A percentile compares a stretch with the other conserved stretches of the same genome.
Evolutionary conservation across 352 stramenopile genomes (phyloP).

Genomic region (Phytophthora macrochlamydospora): DNA sequence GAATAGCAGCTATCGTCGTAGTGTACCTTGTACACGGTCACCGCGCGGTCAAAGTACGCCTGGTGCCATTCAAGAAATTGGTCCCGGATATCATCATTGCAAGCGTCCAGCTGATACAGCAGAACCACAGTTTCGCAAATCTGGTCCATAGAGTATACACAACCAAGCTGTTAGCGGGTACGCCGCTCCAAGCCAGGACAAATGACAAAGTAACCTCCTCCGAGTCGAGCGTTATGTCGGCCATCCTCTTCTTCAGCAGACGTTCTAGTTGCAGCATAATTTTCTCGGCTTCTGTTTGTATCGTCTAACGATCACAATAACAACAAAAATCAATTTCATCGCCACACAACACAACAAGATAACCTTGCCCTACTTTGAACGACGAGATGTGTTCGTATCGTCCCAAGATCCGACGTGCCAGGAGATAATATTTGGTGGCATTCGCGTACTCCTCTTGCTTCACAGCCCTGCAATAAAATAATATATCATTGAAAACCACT

Average conservation of each 20-base stretch:
- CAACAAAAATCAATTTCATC: constrained; percentile 1
- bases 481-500: background rate
- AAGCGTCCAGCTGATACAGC: constrained; percentile 67
- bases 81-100: constrained; percentile 77
- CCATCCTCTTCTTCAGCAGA: constrained; percentile 61
- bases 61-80: constrained; percentile 89
- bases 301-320: constrained; percentile 45
- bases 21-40: constrained; percentile 58
- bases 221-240: constrained; percentile 48
- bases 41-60: constrained; percentile 60
- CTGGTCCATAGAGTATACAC: constrained; percentile 17
- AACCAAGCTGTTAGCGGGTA: background rate
- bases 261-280: constrained; percentile 83
- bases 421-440: constrained; percentile 88
- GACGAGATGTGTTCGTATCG: constrained; percentile 90
- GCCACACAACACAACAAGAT: background rate
- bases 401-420: constrained; percentile 83
- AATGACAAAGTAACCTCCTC: constrained; percentile 42
- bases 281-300: constrained; percentile 86
- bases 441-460: constrained; percentile 90
- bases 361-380: constrained; percentile 62
- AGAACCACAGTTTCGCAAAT: constrained; percentile 70
- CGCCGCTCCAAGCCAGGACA: background rate
- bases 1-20: background rate
- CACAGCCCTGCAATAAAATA: constrained; percentile 49